Percentiles rank a stretch among this genome's conserved stretches.
Conservation (phyloP, 1,284 basidiomycete genomes). For the Rhodotorula sp. region DNA sequence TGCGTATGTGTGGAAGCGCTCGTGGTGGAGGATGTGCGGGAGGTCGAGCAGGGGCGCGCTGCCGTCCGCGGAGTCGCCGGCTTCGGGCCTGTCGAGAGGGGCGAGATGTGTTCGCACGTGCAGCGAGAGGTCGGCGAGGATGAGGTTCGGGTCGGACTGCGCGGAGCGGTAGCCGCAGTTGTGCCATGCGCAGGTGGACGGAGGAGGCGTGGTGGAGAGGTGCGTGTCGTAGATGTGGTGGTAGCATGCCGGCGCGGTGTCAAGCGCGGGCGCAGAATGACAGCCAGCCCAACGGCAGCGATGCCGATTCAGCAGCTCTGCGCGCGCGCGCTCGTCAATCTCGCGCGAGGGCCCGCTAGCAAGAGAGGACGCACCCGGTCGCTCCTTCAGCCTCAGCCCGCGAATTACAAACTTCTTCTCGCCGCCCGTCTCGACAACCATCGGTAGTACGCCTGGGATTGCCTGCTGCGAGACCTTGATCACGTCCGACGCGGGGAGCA, state of each 20-base stretch:
- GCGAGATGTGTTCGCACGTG: conserved; percentile 42
- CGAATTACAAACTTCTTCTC: conserved; percentile 74
- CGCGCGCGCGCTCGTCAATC: background rate
- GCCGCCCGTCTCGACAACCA: conserved; percentile 67
- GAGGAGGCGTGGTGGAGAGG: conserved; percentile 12
- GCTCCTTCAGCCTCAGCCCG: conserved; percentile 63
- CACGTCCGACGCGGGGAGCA: conserved; percentile 77
- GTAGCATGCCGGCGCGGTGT: conserved; percentile 3
- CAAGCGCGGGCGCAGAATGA: background rate
- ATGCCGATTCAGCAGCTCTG: conserved; percentile 13
- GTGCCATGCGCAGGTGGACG: conserved; percentile 22
- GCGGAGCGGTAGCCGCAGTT: conserved; percentile 21
- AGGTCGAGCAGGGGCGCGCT: conserved; percentile 10
- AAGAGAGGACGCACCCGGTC: conserved; percentile 13
- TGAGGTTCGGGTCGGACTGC: conserved; percentile 6
- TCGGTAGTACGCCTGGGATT: conserved; percentile 75
- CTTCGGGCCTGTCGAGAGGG: conserved; percentile 18
- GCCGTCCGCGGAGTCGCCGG: background rate
- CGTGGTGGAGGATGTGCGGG: conserved; percentile 18
- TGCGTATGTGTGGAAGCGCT: conserved; percentile 24
- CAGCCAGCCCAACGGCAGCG: conserved; percentile 30
- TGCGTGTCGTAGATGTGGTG: conserved; percentile 30
- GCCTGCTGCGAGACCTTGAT: conserved; percentile 80
- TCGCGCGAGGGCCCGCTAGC: background rate
- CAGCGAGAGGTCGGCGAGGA: conserved; percentile 23